Evolutionary conservation across 305 asterid species (phyloP).

Genomic region (Fraxinus baroniana): DNA sequence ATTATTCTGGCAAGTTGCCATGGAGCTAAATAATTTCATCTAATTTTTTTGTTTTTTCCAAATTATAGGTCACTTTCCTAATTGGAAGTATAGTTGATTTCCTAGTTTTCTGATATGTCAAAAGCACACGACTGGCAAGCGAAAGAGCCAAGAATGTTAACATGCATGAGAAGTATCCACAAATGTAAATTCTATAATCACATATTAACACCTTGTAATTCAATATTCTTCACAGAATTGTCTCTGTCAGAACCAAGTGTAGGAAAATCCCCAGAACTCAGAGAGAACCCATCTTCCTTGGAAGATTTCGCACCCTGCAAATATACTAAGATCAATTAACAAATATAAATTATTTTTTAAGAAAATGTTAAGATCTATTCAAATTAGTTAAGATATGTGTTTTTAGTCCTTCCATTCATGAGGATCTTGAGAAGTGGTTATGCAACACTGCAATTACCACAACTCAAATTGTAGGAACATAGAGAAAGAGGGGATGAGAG

Average conservation of each 20-base stretch:
- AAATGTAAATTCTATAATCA: constrained; percentile 7
- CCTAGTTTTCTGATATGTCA: not conserved
- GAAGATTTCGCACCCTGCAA: constrained; percentile 69
- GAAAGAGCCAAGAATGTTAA: constrained; percentile 18
- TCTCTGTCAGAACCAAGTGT: constrained; percentile 83
- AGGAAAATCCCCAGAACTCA: constrained; percentile 94
- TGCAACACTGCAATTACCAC: constrained; percentile 9
- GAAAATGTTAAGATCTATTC: not conserved
- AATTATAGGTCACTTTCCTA: not conserved
- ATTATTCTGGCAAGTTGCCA: not conserved
- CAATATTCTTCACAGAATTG: constrained; percentile 43
- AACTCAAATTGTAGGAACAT: not conserved
- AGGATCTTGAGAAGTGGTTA: constrained; percentile 4
- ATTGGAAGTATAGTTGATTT: not conserved
- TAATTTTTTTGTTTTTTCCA: not conserved
- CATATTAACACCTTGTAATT: constrained; percentile 57
- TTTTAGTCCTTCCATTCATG: not conserved
- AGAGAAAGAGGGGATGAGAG: not conserved
- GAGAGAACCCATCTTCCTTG: constrained; percentile 76
- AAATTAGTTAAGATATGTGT: not conserved
- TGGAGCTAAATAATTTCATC: not conserved
- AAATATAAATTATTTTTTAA: not conserved
- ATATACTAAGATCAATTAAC: constrained; percentile 5
- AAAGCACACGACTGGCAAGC: constrained; percentile 9
- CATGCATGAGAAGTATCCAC: constrained; percentile 9